Evolutionary conservation across 495 filamentous ascomycete species (phyloP), one percentile per base, ranked within the genome.

Genomic region (Penicillium diatomitis): DNA sequence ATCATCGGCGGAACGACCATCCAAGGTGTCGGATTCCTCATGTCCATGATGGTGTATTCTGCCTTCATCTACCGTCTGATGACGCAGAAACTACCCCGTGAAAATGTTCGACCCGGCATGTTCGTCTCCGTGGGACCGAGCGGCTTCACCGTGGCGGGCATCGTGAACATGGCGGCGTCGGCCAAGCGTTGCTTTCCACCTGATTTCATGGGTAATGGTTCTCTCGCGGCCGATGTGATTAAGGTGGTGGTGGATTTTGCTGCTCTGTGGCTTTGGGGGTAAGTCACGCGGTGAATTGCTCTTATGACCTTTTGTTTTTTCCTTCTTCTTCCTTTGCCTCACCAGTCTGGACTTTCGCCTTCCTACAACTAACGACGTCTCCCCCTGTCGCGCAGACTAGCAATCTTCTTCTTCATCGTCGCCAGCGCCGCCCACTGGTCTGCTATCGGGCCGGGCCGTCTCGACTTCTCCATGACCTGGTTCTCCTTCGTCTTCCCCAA

Each of bases 401-500:
- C 87, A 37, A 62, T 88, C 9, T 95, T 88, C 82, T 95, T 91
- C 71, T 94, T 95, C 64, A 70, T 90, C 49, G 82, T 91, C 8
- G 81, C 79, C 5, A 80, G 84, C 44, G 84, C 85, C 8, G 87
- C 87, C 8, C 79, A 91, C 50, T 84, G 72, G 76, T 84, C 82
- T n/a, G 82, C 84, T 34, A 71, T 86, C n/a, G 67, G 68, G 4
- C 75, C 64, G 31, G 79, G 79, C 36, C 57, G 64, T n/a, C 81
- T 89, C 69, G 73, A 75, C 8, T 95, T 90, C 58, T 82, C 84
- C 28, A 91, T 95, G 87, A 87, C 81, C 3, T 95, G 87, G 86
- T 92, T 81, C 63, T 86, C 83, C 0, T 95, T 90, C 59, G 74
- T 95, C 0, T 95, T 95, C 58, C 88, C 88, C 3, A 91, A 95